Base-by-base conservation (phyloP, 495 filamentous ascomycete genomes). In the Aspergillus sclerotiicarbonarius region DNA sequence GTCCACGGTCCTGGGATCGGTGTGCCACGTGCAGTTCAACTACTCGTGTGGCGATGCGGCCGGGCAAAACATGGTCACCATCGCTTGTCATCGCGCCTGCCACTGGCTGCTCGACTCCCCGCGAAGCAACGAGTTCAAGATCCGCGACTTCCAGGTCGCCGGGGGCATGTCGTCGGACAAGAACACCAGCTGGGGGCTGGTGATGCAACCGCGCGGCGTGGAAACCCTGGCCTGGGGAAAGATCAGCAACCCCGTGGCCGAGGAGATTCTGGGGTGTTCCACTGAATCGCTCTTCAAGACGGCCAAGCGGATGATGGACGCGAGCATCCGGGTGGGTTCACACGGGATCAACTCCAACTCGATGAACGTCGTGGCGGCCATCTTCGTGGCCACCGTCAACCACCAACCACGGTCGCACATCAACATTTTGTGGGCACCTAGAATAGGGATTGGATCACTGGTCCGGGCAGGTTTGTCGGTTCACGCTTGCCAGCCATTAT, bases 51-150 rank as follows among this genome's bases (percentile, higher is more conserved):
- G 61, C 30, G 35, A 56, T 29, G 56, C 61, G 3, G 61, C 56
- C 1, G 61, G 56, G 1, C 56, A 63, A 25, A 63, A 63, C 41
- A 59, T 63, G 61, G 57, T 59, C 25, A 56, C 56, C 15, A 53
- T 59, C 20, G 61, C 56, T 8, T 59, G 56, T 5, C 47, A 59
- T 20, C 10, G 51, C 29, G 57, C 31, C 8, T 63, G 61, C 39
- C 52, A 56, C n/a, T 31, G 21, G 44, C 39, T 63, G 4, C 20
- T 41, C 9, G 15, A 30, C 3, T 12, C 30, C 8, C 31, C 20
- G 8, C 3, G 19, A 21, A 32, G 18, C 6, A 18, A 29, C 8
- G 9, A 19, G 41, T 37, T 46, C 12, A 16, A 16, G 15, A 43
- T 63, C 19, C 10, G 48, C 18, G 49, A 53, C 7, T 18, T 57